Conservation (phyloP, 2,329 filamentous ascomycete species). For the Hymenoscyphus scutula region DNA sequence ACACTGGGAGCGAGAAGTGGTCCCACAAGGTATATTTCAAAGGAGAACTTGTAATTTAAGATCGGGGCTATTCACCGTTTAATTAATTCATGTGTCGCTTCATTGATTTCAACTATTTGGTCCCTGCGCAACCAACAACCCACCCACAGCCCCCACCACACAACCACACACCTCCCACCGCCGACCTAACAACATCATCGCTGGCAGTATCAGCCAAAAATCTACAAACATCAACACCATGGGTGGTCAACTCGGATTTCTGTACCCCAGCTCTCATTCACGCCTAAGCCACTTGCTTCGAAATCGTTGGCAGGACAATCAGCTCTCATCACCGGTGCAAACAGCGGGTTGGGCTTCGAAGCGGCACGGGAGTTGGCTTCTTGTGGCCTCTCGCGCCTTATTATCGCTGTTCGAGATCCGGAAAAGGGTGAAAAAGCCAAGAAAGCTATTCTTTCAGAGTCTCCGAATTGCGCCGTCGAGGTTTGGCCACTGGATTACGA, state of each 20-base stretch:
- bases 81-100: no score
- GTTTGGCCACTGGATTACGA: constrained; percentile 14
- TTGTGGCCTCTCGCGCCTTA: no score
- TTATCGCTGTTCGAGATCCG: neutral
- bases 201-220: neutral
- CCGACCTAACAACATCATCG: neutral
- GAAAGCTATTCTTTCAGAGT: neutral
- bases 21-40: no score
- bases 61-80: no score
- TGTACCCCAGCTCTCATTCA: neutral
- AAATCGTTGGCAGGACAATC: constrained; percentile 38
- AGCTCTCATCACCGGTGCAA: neutral
- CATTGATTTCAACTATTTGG: no score
- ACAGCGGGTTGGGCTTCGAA: no score
- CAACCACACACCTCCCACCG: no score
- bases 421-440: neutral
- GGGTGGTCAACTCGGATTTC: neutral
- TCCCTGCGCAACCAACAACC: no score
- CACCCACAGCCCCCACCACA: no score
- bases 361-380: no score
- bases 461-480: constrained; percentile 33
- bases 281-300: constrained; percentile 34
- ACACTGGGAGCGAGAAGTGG: no score
- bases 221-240: neutral
- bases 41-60: neutral